Conservation (phyloP, 2,329 filamentous ascomycete species). For the Madurella fahalii region DNA sequence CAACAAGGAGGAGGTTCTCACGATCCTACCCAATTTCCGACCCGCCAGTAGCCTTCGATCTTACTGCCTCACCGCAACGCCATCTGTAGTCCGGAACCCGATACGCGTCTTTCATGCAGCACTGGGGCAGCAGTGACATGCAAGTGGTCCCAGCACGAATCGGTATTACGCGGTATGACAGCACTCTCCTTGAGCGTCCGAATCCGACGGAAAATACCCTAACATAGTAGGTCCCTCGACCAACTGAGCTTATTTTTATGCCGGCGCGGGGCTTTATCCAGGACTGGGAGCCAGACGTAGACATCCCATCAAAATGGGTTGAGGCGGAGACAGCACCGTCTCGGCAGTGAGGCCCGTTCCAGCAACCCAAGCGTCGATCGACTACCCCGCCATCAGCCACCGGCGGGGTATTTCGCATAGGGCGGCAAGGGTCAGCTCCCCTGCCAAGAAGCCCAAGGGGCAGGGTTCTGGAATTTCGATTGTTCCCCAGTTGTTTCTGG, state of each 20-base stretch:
- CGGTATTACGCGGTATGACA: not conserved
- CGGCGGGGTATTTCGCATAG: not conserved
- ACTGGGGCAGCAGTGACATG: not conserved
- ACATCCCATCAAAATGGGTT: too few relatives aligned
- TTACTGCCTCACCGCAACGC: not conserved
- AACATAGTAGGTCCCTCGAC: too few relatives aligned
- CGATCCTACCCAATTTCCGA: conserved; percentile 12
- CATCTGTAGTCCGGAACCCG: too few relatives aligned
- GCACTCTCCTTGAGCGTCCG: not conserved
- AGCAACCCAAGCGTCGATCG: not conserved
- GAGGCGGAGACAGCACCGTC: too few relatives aligned
- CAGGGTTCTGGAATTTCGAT: too few relatives aligned
- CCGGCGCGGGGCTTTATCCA: too few relatives aligned
- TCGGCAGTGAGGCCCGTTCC: not conserved
- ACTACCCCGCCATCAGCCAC: conserved; percentile 6
- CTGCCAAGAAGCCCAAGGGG: not conserved
- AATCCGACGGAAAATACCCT: too few relatives aligned
- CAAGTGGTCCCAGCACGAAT: conserved; percentile 1
- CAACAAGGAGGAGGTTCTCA: conserved; percentile 8
- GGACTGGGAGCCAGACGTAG: too few relatives aligned
- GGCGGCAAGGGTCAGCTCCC: not conserved
- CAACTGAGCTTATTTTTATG: too few relatives aligned
- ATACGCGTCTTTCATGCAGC: conserved; percentile 2
- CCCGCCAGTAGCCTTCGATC: not conserved
- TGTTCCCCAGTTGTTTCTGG: too few relatives aligned